Percentiles rank a stretch among this genome's conserved stretches.
These are phyloP conservation scores for Colletotrichum plurivorum DNA, from an alignment of 2,329 filamentous ascomycete species.

Conservation along the genomic window DNA sequence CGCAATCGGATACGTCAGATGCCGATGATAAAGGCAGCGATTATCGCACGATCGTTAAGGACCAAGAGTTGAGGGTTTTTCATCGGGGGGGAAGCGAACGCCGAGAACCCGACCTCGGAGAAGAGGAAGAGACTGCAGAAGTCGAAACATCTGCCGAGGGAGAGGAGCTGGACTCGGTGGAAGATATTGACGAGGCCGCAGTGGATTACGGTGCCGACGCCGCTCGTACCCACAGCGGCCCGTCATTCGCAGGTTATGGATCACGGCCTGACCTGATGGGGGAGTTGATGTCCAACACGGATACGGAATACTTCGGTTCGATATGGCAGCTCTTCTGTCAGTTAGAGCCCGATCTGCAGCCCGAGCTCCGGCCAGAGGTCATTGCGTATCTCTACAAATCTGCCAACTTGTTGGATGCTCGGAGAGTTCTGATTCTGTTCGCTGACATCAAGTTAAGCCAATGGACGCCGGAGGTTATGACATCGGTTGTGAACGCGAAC, in stretches of 20 bases:
- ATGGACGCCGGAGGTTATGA: slow-evolving; percentile 59
- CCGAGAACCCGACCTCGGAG: neutral
- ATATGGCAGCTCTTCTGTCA: slow-evolving; percentile 60
- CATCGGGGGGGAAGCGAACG: neutral
- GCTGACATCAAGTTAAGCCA: slow-evolving; percentile 49
- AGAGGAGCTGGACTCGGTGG: neutral
- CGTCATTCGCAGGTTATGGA: slow-evolving; percentile 25
- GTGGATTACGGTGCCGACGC: neutral
- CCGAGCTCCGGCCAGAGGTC: slow-evolving; percentile 49
- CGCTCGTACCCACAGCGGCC: slow-evolving; percentile 31
- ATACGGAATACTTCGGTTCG: slow-evolving; percentile 52
- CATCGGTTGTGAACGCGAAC: slow-evolving; percentile 58
- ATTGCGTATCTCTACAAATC: slow-evolving; percentile 61
- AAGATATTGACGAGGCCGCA: neutral
- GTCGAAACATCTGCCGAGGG: neutral
- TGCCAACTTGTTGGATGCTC: slow-evolving; percentile 58
- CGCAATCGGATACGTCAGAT: slow-evolving; percentile 5
- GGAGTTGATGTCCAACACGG: slow-evolving; percentile 45
- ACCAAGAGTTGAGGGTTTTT: neutral
- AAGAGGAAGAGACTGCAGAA: neutral
- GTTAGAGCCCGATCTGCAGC: slow-evolving; percentile 51
- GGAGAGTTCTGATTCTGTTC: slow-evolving; percentile 62
- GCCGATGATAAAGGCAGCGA: neutral
- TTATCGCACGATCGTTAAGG: too few relatives aligned
- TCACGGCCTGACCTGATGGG: slow-evolving; percentile 38